Percentiles rank a stretch among this genome's conserved stretches.
phyloP scores from a whole-genome alignment of 352 stramenopile species.

The Paralagenidium karlingii region DNA sequence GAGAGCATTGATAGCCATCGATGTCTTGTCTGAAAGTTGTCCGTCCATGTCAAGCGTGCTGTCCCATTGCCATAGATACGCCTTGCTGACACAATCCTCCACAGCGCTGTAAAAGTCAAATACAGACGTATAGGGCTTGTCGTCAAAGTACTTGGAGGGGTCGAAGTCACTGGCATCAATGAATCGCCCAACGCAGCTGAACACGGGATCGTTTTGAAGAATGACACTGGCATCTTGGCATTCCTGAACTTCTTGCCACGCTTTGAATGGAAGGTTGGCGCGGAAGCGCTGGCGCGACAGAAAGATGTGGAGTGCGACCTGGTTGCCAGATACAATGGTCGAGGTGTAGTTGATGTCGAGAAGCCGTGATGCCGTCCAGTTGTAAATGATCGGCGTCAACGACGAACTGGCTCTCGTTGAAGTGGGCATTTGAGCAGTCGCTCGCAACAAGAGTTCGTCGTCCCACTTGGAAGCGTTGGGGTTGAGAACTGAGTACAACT shows the following conservation, averaged over 20 bases:
- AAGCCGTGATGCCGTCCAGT: constrained; percentile 25
- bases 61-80: too few relatives aligned
- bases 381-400: constrained; percentile 25
- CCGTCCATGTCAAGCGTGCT: too few relatives aligned
- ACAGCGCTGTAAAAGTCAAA: background rate
- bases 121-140: constrained; percentile 5
- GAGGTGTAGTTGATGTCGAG: constrained; percentile 24
- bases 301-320: constrained; percentile 4
- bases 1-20: too few relatives aligned
- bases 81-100: too few relatives aligned
- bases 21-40: too few relatives aligned
- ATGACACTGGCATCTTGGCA: constrained; percentile 4
- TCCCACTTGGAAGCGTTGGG: constrained; percentile 2
- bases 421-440: constrained; percentile 11
- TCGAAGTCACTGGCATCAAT: constrained; percentile 11
- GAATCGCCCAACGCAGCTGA: constrained; percentile 16
- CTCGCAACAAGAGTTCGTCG: constrained; percentile 28
- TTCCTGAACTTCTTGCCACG: constrained; percentile 8
- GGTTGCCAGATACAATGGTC: constrained; percentile 10
- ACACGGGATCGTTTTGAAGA: constrained; percentile 7
- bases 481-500: constrained; percentile 34
- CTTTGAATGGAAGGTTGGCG: constrained; percentile 12
- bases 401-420: constrained; percentile 5
- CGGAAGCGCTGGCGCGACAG: constrained; percentile 19
- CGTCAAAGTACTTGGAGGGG: constrained; percentile 10